phyloP scores from a whole-genome alignment of 1,284 basidiomycete species.

The Cryptococcus deneoformans region DNA sequence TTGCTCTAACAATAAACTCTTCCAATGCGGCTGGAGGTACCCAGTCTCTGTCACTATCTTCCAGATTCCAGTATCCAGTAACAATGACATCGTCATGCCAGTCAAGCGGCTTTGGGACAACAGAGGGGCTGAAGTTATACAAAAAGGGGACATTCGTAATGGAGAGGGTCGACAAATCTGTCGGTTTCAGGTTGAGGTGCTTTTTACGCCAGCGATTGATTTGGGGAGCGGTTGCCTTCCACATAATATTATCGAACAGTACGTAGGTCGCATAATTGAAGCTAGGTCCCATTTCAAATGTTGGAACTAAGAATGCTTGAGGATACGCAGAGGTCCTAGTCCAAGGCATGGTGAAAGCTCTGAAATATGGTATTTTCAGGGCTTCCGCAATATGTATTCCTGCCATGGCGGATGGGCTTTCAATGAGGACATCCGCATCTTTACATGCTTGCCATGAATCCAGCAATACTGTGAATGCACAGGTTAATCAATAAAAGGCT shows the following conservation, averaged over 20 bases:
- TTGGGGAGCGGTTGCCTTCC: slow-evolving; percentile 67
- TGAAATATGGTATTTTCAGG: slow-evolving; percentile 64
- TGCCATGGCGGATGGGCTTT: slow-evolving; percentile 67
- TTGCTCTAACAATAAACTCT: slow-evolving; percentile 59
- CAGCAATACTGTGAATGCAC: slow-evolving; percentile 54
- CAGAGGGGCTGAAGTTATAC: slow-evolving; percentile 62
- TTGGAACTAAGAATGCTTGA: slow-evolving; percentile 60
- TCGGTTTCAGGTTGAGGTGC: slow-evolving; percentile 57
- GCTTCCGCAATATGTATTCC: slow-evolving; percentile 79
- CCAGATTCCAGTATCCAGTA: slow-evolving; percentile 62
- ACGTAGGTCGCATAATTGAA: slow-evolving; percentile 50
- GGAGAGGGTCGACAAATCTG: slow-evolving; percentile 64
- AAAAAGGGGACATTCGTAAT: slow-evolving; percentile 68
- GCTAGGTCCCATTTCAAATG: slow-evolving; percentile 50
- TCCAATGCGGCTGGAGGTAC: slow-evolving; percentile 56
- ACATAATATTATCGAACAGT: slow-evolving; percentile 72
- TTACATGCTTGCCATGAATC: slow-evolving; percentile 70
- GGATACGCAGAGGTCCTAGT: slow-evolving; percentile 63
- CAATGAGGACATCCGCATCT: slow-evolving; percentile 68
- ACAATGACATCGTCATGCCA: slow-evolving; percentile 65
- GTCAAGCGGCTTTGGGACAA: slow-evolving; percentile 69
- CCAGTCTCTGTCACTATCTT: slow-evolving; percentile 61
- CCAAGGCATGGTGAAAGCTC: slow-evolving; percentile 73
- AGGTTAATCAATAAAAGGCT: neutral
- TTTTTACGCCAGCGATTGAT: slow-evolving; percentile 70